Percentiles rank a stretch among this genome's conserved stretches.
phyloP scores from a whole-genome alignment of 805 yeast genomes.

The Yarrowia porcina region DNA sequence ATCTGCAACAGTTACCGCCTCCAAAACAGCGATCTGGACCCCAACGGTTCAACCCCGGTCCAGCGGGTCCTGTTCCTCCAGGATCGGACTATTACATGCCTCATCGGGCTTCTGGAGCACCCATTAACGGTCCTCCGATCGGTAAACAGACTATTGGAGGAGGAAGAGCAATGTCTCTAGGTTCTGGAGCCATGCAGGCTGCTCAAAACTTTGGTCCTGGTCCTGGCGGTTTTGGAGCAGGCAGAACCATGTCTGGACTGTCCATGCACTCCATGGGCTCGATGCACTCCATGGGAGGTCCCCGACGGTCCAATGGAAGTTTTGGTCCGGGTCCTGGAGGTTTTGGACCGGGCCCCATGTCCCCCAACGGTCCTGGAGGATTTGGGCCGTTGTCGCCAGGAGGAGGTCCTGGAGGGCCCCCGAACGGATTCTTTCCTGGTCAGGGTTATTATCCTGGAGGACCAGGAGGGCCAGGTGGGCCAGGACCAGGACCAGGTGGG shows the following conservation, averaged over 20 bases:
- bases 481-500: not conserved
- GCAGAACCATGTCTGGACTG: slow-evolving; percentile 20
- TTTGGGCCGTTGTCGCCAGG: slow-evolving; percentile 4
- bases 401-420: not conserved
- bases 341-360: too few relatives aligned
- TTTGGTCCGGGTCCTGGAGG: not conserved
- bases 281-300: not conserved
- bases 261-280: slow-evolving; percentile 12
- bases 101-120: slow-evolving; percentile 4
- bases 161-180: slow-evolving; percentile 19
- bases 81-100: slow-evolving; percentile 19
- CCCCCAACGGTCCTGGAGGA: not conserved
- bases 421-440: not conserved
- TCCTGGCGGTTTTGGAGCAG: not conserved
- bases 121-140: slow-evolving; percentile 4
- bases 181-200: slow-evolving; percentile 22
- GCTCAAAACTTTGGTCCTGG: slow-evolving; percentile 14
- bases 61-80: not conserved
- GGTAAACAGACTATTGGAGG: not conserved
- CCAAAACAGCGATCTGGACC: slow-evolving; percentile 19
- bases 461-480: not conserved
- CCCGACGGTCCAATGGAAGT: slow-evolving; percentile 9
- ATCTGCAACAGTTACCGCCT: not conserved
- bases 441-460: slow-evolving; percentile 9
- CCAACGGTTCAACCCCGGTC: not conserved